Base-by-base conservation (phyloP, 1,284 basidiomycete genomes). In the Fomitopsis betulina region DNA sequence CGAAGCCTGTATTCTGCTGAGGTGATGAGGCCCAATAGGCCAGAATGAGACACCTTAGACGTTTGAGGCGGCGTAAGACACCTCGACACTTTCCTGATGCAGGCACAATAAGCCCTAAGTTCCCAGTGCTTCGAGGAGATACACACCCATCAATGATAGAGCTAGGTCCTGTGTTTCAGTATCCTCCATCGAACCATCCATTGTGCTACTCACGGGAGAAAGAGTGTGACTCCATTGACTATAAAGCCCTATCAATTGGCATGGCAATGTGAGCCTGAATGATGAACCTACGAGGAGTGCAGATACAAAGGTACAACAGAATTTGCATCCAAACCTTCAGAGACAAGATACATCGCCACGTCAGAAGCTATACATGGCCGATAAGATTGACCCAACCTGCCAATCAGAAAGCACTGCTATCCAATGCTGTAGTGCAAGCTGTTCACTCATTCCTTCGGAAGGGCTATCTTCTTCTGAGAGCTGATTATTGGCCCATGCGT, bases 381-480 rank as follows among this genome's bases (percentile, higher is more conserved):
- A 12, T 37, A 3, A 37, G 35, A 15, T 37, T 37, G 35, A 37
- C 35, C 35, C 2, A 37, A 84, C 75, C 71, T 90, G 87, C 87
- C 87, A 90, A 64, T 88, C 86, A 0, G 65, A 65, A 27, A 88
- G 63, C 0, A 84, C 83, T 21, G 79, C 74, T 67, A 74, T 70
- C 32, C 89, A 64, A 65, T 87, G 83, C 3, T 79, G 73, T 56
- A 75, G 58, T 15, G 77, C 74, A 60, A 86, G 86, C 40, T 76
- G 72, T 58, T 88, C 85, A 58, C 84, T 84, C 65, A 88, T 86
- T 0, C 83, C 85, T 85, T 83, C 85, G 47, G 35, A 37, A 9
- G 35, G 35, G 8, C 35, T 37, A 15, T 37, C 35, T 15, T 37
- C 35, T 12, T 37, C 35, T 37, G 35, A 3, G 13, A 15, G 35